Evolutionary conservation across 2,329 filamentous ascomycete genomes (phyloP).

Genomic region (Arthroderma uncinatum): DNA sequence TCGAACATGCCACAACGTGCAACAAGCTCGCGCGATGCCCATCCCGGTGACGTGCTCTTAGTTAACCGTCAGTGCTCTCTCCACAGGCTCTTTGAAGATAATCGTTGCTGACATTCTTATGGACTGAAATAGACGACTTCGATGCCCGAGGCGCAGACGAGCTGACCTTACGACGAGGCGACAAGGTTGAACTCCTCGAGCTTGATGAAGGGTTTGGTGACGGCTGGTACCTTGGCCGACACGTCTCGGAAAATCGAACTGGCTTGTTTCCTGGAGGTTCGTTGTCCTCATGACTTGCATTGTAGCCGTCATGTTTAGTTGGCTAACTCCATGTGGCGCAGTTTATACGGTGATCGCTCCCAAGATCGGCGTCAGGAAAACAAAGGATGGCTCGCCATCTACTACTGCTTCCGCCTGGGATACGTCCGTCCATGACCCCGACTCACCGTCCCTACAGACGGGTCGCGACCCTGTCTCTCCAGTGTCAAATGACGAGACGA

Average conservation of each 20-base stretch:
- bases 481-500: slow-evolving; percentile 27
- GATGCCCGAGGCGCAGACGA: slow-evolving; percentile 84
- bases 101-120: neutral
- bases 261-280: slow-evolving; percentile 41
- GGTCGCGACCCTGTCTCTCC: slow-evolving; percentile 18
- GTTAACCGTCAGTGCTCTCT: slow-evolving; percentile 34
- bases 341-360: slow-evolving; percentile 22
- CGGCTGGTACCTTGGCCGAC: slow-evolving; percentile 52
- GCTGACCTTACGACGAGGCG: slow-evolving; percentile 69
- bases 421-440: neutral
- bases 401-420: slow-evolving; percentile 5
- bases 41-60: slow-evolving; percentile 34
- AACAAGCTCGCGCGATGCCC: slow-evolving; percentile 27
- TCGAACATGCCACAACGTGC: slow-evolving; percentile 23
- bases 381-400: slow-evolving; percentile 7
- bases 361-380: slow-evolving; percentile 13
- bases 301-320: slow-evolving; percentile 14
- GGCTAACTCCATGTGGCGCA: slow-evolving; percentile 10
- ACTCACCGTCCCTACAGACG: neutral
- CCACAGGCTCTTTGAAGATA: slow-evolving; percentile 6
- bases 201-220: slow-evolving; percentile 57
- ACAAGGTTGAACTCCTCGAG: slow-evolving; percentile 53
- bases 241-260: slow-evolving; percentile 31
- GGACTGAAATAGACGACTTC: slow-evolving; percentile 63
- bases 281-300: slow-evolving; percentile 3